Conservation (phyloP, 441 rosid genomes). For the Sinapis alba region DNA sequence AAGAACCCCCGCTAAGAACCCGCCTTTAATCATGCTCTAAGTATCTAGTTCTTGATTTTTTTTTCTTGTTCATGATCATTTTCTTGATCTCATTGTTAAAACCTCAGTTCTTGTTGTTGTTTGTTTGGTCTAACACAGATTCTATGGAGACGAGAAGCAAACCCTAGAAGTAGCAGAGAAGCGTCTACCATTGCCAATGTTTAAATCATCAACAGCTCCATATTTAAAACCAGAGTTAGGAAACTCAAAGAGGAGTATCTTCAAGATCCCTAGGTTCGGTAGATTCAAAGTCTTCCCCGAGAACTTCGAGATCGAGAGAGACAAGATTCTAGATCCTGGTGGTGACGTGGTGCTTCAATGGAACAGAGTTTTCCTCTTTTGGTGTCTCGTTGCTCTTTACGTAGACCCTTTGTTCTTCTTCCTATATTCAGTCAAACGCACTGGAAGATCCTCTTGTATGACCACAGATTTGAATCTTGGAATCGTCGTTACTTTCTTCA, state of each 20-base stretch:
- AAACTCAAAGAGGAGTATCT: constrained; percentile 31
- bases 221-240: constrained; percentile 43
- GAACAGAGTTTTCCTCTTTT: constrained; percentile 81
- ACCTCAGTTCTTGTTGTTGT: background rate
- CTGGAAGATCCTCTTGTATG: constrained; percentile 59
- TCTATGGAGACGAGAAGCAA: constrained; percentile 51
- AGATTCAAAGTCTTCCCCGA: constrained; percentile 62
- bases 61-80: background rate
- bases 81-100: constrained; percentile 13
- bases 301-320: constrained; percentile 48
- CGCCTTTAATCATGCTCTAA: background rate
- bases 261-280: constrained; percentile 49
- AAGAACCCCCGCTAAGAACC: too few species aligned
- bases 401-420: constrained; percentile 86
- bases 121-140: constrained; percentile 39
- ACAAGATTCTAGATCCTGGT: constrained; percentile 77
- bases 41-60: background rate
- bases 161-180: constrained; percentile 41
- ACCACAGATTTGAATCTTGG: constrained; percentile 67
- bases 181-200: constrained; percentile 48
- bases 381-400: constrained; percentile 75
- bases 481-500: constrained; percentile 71
- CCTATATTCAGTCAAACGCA: constrained; percentile 55
- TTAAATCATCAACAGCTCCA: constrained; percentile 49
- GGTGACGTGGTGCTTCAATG: constrained; percentile 67